Conservation (phyloP, 441 rosid species). For the Bocquillonia castaneifolia region DNA sequence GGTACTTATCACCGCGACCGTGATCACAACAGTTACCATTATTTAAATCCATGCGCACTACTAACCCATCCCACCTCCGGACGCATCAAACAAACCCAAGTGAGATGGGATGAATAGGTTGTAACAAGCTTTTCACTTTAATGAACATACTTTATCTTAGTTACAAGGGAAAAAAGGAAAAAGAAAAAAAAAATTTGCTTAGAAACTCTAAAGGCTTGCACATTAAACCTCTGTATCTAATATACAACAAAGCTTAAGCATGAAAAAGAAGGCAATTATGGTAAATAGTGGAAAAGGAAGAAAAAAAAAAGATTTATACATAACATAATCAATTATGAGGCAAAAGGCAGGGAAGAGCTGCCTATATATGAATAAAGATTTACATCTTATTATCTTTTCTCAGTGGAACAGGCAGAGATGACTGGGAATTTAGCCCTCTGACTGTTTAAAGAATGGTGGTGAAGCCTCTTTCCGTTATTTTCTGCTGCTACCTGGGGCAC, state of each 20-base stretch:
- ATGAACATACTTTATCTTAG: no score
- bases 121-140: no score
- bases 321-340: slow-evolving; percentile 16
- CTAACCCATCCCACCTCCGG: no score
- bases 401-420: slow-evolving; percentile 29
- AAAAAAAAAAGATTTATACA: not conserved
- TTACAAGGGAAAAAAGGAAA: no score
- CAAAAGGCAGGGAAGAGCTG: slow-evolving; percentile 17
- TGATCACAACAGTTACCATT: no score
- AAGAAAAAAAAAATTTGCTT: no score
- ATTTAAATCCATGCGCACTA: no score
- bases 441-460: slow-evolving; percentile 36
- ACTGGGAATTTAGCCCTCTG: slow-evolving; percentile 26
- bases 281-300: not conserved
- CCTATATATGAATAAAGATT: slow-evolving; percentile 17
- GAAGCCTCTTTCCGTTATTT: slow-evolving; percentile 11
- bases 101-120: no score
- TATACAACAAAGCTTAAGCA: not conserved
- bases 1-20: no score
- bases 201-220: no score
- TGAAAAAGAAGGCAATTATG: not conserved
- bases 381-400: slow-evolving; percentile 16
- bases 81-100: no score
- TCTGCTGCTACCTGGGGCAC: slow-evolving; percentile 7
- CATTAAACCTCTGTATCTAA: not conserved